A percentile compares a stretch with the other conserved stretches of the same genome.
Conservation (phyloP, 345 rosid genomes). For the Trapa bicornis region DNA sequence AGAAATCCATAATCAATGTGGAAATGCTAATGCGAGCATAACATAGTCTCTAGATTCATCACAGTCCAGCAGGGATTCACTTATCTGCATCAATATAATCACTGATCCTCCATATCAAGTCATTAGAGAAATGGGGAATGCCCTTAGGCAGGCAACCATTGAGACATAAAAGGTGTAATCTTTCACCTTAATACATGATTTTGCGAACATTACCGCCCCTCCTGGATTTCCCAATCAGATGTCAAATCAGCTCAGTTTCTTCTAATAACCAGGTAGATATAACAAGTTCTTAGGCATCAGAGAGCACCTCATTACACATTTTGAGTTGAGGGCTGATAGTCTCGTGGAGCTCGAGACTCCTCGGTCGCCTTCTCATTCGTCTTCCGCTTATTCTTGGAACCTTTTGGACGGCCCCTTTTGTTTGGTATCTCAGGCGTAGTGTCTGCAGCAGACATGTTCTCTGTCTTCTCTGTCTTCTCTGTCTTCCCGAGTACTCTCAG, state of each 20-base stretch:
- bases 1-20: not conserved
- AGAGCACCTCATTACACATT: not conserved
- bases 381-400: not conserved
- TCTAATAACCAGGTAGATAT: not conserved
- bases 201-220: not conserved
- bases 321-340: not conserved
- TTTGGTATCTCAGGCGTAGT: not conserved
- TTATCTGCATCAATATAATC: not conserved
- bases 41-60: slow-evolving; percentile 1
- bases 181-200: not conserved
- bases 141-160: not conserved
- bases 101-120: not conserved
- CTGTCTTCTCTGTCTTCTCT: slow-evolving; percentile 18
- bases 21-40: not conserved
- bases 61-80: not conserved
- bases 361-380: not conserved
- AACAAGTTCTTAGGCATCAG: not conserved
- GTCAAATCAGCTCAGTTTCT: not conserved
- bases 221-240: not conserved
- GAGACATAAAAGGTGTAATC: not conserved
- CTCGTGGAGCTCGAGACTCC: not conserved
- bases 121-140: not conserved
- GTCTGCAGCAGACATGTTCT: not conserved
- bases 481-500: slow-evolving; percentile 30
- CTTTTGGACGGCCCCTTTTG: not conserved